Base-by-base conservation (phyloP, 148 eudicot species). In the Cornus florida region DNA sequence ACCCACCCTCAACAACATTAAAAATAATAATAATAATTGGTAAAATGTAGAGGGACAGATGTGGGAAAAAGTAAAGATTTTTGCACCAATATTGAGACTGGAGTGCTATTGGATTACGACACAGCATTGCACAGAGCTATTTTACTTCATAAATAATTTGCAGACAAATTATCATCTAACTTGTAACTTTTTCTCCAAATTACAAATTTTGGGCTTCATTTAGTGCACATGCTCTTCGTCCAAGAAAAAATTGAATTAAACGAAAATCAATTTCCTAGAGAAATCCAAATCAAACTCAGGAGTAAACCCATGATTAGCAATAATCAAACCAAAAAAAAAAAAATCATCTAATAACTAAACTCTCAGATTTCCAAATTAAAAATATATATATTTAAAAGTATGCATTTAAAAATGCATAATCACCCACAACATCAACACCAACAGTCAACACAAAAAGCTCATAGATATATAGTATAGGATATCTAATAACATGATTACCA, bases 401-500 rank as follows among this genome's bases (percentile, higher is more conserved):
- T 20, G 10, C 10, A 20, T 20, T 13, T 12, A 10, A 38, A 56
- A 70, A 59, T 39, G 53, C 73, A 2, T 7, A 24, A 77, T 32
- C 39, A 69, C 50, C 32, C 77, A 77, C 39, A 59, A 3, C 32
- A 72, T 28, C 20, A 41, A 14, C 50, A 39, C 43, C 7, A 74
- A 31, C 57, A 53, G 32, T 22, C 76, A 67, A 22, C 22, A 31
- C 57, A 10, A 23, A 80, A 10, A 12, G 10, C 17, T 69, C 8
- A 31, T 35, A 35, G 38, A 35, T 35, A 35, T 35, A 35, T 35
- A 35, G 38, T 35, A 4, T 4, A 35, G 5, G 38, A 35, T 35
- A 35, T 35, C 38, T 35, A 35, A 35, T 35, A 35, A 35, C 38
- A 35, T 43, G 48, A 28, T 69, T 80, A 89, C 92, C 90, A 22